Evolutionary conservation across 768 basidiomycete species (phyloP), one percentile per base, ranked within the genome.

Genomic region (Pleurotus pulmonarius): DNA sequence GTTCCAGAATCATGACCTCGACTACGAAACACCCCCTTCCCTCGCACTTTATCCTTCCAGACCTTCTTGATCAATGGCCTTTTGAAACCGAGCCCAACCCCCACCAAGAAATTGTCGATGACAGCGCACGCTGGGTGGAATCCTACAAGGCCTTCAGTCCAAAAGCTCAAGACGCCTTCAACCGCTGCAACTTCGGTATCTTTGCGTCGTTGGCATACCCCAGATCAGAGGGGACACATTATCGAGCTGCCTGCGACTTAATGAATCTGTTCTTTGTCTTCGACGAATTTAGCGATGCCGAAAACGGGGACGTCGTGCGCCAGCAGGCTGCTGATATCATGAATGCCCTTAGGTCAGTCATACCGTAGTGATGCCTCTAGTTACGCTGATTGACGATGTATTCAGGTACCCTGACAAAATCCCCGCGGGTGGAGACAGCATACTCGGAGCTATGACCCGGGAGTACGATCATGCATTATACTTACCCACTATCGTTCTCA

Each of bases 211-310:
- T 78, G 18, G 69, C 72, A 12, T 78, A 70, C 60, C 72, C 77
- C 1, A 34, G 62, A 2, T 38, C 66, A 2, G 56, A 61, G 15
- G 70, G 68, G n/a, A 41, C 39, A 22, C 51, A 52, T 44, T 63
- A 39, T 18, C 69, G 76, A 12, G 66, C 71, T 11, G 72, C 68
- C 5, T 79, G 80, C 52, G 81, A 83, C 56, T 63, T 83, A 48
- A 81, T 83, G 77, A 73, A 78, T 39, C 58, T 81, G 5, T 72
- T 80, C 61, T 82, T 79, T 59, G 56, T 82, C 40, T 70, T 77
- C 60, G 82, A 84, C 60, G 77, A 81, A 60, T 73, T 76, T 58
- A 75, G 79, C 5, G 83, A 84, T 64, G 65, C 72, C 13, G 68
- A 68, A 0, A 59, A 68, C 24, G 67, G 61, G 0, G 34, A 63